Evolutionary conservation across 140 eudicot genomes (phyloP), one percentile per base, ranked within the genome.

Genomic region (Cichorium intybus): DNA sequence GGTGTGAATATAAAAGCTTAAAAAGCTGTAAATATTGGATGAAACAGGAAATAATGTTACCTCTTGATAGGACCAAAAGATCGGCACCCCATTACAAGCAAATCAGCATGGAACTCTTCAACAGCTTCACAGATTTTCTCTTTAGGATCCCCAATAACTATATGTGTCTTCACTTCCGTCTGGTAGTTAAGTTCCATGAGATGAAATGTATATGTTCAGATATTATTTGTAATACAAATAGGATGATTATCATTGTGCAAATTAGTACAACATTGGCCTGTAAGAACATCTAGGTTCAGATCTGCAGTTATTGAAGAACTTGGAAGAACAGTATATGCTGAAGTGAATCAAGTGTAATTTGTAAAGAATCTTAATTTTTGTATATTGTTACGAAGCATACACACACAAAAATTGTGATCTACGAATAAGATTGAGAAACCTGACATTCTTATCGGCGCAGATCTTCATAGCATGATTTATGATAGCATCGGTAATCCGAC

Each of bases 21-120:
- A 71, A 37, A 62, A 52, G 55, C 47, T 59, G 43, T 27, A 60
- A 11, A 33, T 20, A 17, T 26, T 17, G 18, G 63, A 61, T 62
- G 58, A 70, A 62, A 20, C 55, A 52, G 54, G 53, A 35, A 54
- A n/a, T 58, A 46, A 49, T 1, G 41, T 63, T 70, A 88, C 96
- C 96, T 82, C 75, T 80, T 88, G 64, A 88, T 80, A 55, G 90
- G 96, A 62, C 96, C 95, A 66, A 82, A 85, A 73, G 96, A 73
- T 11, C 95, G 94, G 64, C 81, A 80, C 43, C 96, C 96, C 80
- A 88, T 85, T 18, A 85, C 90, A 48, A 88, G 87, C 55, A 88
- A 78, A 77, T 88, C 96, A 70, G 87, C 95, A 57, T 80, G 80
- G 71, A 88, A 56, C 22, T 85, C 84, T 27, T 83, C 94, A 37